Conservation (phyloP, 345 rosid species). For the Gossypium stocksii region DNA sequence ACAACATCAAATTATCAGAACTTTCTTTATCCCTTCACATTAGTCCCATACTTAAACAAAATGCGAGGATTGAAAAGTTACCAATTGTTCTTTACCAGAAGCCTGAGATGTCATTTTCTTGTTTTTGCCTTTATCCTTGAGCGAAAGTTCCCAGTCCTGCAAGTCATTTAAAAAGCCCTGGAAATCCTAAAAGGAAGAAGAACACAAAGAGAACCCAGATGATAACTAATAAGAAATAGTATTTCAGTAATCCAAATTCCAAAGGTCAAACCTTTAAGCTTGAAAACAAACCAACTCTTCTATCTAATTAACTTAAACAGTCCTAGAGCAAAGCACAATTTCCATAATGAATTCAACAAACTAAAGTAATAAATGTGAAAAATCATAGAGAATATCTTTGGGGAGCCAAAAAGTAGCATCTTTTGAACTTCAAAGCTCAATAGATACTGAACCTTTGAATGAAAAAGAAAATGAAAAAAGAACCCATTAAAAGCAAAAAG, state of each 20-base stretch:
- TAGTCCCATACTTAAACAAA: neutral
- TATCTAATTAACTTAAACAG: neutral
- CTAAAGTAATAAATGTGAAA: neutral
- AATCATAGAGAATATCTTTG: neutral
- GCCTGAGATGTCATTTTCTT: conserved; percentile 52
- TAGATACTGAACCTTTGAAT: neutral
- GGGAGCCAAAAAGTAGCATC: neutral
- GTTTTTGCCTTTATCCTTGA: conserved; percentile 43
- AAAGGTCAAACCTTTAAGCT: conserved; percentile 2
- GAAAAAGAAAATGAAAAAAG: neutral
- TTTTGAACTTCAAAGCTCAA: neutral
- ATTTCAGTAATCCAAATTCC: conserved; percentile 10
- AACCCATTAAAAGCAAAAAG: neutral
- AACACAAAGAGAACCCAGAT: neutral
- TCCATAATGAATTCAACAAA: neutral
- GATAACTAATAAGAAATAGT: neutral
- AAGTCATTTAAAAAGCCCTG: conserved; percentile 86
- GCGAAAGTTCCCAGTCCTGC: conserved; percentile 88
- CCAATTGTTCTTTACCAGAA: conserved; percentile 33
- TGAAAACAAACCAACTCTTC: neutral
- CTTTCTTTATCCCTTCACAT: neutral
- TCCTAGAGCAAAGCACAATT: neutral
- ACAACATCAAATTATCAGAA: neutral
- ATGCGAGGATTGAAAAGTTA: conserved; percentile 12
- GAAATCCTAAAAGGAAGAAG: conserved; percentile 45